Evolutionary conservation across 495 filamentous ascomycete species (phyloP), one percentile per base, ranked within the genome.

Genomic region (Margaritispora aquatica): DNA sequence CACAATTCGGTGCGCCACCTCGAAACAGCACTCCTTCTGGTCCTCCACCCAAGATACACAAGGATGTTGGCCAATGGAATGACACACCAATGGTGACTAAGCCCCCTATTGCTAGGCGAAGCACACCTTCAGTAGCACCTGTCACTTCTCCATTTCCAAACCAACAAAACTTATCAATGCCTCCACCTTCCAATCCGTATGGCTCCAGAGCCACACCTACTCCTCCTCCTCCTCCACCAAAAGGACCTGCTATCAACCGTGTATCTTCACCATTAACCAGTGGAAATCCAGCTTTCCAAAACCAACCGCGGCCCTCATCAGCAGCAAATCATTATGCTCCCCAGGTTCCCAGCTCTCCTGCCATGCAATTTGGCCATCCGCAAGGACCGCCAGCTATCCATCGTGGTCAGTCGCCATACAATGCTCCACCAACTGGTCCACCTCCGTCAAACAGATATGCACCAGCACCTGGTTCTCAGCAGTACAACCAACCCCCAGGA

Each of bases 21-120:
- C 71, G 76, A 53, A 68, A 69, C 60, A 67, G 83, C 29, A 88
- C 88, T 23, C 82, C 86, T 26, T 81, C 85, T 2, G 68, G 72
- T 20, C 76, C 79, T 54, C 86, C 89, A 13, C 90, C 91, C 54
- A 80, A 88, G 19, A 88, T 83, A 58, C 80, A 80, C 60, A 83
- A 82, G 58, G 84, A 88, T 58, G 81, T 84, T 44, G 82, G 83
- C 31, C 86, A 87, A 54, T 99, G 94, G 94, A 99, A 99, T 64
- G 94, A 99, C 72, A 84, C 93, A 57, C 94, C 94, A 0, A 84
- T 96, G 63, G 89, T 96, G 26, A 80, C 83, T 26, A 95, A 92
- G 69, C 76, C 86, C 41, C 82, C 87, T 24, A 75, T 80, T 11
- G 80, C 85, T 11, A 82, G 91, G 56, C 80, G 85, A 65, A 78